phyloP scores from a whole-genome alignment of 1,284 basidiomycete genomes.

The Ceratobasidium sp. region DNA sequence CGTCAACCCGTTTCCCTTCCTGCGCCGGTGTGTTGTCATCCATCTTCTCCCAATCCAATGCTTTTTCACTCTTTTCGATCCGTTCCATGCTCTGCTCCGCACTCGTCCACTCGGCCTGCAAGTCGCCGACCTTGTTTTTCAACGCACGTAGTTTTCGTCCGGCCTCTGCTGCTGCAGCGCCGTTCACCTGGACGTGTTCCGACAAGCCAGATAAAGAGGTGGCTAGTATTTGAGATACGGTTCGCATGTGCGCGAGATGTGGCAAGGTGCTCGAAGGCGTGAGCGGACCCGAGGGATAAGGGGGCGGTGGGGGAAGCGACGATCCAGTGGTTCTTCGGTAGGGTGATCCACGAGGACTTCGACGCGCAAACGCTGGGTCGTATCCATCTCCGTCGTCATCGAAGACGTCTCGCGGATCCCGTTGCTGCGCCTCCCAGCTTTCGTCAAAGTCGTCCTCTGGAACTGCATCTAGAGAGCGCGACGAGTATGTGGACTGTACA shows the following conservation, averaged over 20 bases:
- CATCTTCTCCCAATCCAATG: constrained; percentile 54
- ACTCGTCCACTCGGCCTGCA: constrained; percentile 78
- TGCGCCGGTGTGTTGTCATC: constrained; percentile 46
- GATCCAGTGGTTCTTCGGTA: constrained; percentile 51
- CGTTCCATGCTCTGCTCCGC: constrained; percentile 73
- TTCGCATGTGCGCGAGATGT: constrained; percentile 70
- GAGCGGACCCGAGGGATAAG: constrained; percentile 55
- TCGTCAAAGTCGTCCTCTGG: constrained; percentile 55
- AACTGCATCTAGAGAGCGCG: constrained; percentile 51
- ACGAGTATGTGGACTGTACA: constrained; percentile 15
- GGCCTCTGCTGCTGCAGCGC: constrained; percentile 79
- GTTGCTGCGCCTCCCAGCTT: constrained; percentile 22
- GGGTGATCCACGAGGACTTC: constrained; percentile 49
- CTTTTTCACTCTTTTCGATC: constrained; percentile 79
- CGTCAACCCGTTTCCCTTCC: constrained; percentile 59
- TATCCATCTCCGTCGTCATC: constrained; percentile 66
- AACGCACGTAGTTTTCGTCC: constrained; percentile 79
- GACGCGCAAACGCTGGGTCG: constrained; percentile 40
- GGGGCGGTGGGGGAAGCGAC: constrained; percentile 52
- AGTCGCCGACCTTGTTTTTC: constrained; percentile 78
- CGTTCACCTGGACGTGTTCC: constrained; percentile 85
- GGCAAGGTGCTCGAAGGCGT: constrained; percentile 64
- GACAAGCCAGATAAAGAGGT: constrained; percentile 76
- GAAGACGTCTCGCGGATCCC: constrained; percentile 23
- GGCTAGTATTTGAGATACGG: constrained; percentile 71